Evolutionary conservation across 2,329 filamentous ascomycete species (phyloP), one percentile per base, ranked within the genome.

Genomic region (Nothomitra cinnamomea): DNA sequence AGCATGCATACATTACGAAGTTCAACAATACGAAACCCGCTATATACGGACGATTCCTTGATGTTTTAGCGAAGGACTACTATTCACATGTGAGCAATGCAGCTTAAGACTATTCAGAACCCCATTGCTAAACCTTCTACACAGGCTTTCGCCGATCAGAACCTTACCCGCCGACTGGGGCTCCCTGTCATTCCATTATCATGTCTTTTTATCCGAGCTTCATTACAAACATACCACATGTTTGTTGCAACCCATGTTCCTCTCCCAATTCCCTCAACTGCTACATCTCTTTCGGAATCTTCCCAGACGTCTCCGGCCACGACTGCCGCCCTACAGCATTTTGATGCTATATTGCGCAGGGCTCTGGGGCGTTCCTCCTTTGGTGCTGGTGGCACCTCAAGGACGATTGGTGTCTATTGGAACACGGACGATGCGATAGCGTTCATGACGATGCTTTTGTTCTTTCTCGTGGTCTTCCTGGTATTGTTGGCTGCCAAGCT

Each of bases 171-270:
- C 55, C 80, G 92, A 17, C 78, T 98, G 0, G 92, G 92, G 0
- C 73, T 98, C 0, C 92, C 92, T 0, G 83, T 96, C 28, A 85
- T 98, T 48, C 92, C 92, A 0, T 74, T 98, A 0, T 90, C 89
- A 1, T 96, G 89, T 60, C 80, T 98, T 49, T 95, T 98, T 67
- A 92, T 98, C 65, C 82, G 94, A 43, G 87, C 94, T 48, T 89
- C 87, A 1, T 77, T 96, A 43, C 92, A 98, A 65, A 95, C 90
- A 5, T 98, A 96, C 67, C 85, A 95, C 68, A 96, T 96, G 90
- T 94, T 96, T 63, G 77, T 96, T 13, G 86, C 89, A 2, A 89
- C 87, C 0, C 83, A 94, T 61, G 75, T 95, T 35, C 84, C 87
- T 0, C 77, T 84, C 7, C 85, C 87, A 0, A 42, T 55, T 54